These are phyloP conservation scores for Malassezia psittaci DNA, from an alignment of 1,284 basidiomycete genomes.

Conservation along the genomic window DNA sequence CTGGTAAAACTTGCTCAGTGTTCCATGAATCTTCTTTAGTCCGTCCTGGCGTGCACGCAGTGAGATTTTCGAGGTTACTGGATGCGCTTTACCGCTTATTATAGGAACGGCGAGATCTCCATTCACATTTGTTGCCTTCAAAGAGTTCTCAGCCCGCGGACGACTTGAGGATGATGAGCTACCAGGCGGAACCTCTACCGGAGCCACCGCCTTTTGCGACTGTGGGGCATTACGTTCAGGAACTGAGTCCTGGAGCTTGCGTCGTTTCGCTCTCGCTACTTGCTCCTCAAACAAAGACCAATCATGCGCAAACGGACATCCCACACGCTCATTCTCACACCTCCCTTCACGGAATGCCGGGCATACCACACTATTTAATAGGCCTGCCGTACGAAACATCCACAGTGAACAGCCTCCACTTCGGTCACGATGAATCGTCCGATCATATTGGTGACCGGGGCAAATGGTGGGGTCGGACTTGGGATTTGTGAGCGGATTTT, in stretches of 20 bases:
- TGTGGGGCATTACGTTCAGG: not conserved
- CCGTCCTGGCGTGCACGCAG: conserved; percentile 25
- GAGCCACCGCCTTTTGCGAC: not conserved
- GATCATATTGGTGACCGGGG: conserved; percentile 43
- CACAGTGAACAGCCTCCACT: conserved; percentile 4
- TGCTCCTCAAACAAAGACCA: not conserved
- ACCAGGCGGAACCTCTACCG: not conserved
- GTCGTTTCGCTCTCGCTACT: not conserved
- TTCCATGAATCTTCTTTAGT: conserved; percentile 25
- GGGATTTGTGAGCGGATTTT: conserved; percentile 45
- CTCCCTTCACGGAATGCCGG: conserved; percentile 27
- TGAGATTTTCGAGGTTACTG: conserved; percentile 20
- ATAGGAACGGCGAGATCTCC: conserved; percentile 12
- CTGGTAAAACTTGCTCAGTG: conserved; percentile 22
- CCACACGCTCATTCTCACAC: conserved; percentile 20
- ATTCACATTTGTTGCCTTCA: not conserved
- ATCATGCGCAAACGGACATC: conserved; percentile 30
- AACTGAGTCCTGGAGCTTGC: not conserved
- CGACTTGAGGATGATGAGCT: not conserved
- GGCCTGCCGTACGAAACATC: conserved; percentile 33
- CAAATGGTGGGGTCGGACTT: conserved; percentile 43
- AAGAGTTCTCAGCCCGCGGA: not conserved
- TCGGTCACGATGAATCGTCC: conserved; percentile 23
- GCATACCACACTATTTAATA: conserved; percentile 27
- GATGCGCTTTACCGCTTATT: conserved; percentile 23